phyloP scores from a whole-genome alignment of 2,329 filamentous ascomycete genomes.

The Fusarium gaditjirri region DNA sequence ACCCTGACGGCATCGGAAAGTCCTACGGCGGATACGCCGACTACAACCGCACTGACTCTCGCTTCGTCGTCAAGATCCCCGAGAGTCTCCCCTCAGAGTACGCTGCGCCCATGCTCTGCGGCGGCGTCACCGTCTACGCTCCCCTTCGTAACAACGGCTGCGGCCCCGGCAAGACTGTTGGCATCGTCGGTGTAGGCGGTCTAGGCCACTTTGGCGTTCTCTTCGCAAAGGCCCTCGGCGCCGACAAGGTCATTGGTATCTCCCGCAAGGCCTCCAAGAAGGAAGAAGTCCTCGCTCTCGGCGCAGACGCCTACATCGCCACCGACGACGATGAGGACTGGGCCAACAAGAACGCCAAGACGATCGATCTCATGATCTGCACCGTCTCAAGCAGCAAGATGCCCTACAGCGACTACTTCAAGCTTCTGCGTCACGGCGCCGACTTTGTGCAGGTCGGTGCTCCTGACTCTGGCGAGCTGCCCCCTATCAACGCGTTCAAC shows the following conservation, averaged over 20 bases:
- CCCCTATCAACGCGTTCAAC: conserved; percentile 40
- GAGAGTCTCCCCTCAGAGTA: conserved; percentile 52
- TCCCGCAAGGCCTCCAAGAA: conserved; percentile 63
- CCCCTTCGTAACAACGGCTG: conserved; percentile 70
- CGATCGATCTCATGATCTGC: conserved; percentile 67
- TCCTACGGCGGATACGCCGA: conserved; percentile 59
- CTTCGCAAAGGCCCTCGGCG: conserved; percentile 73
- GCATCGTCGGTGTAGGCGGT: conserved; percentile 74
- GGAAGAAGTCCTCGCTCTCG: conserved; percentile 64
- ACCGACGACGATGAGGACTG: conserved; percentile 62
- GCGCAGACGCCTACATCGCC: conserved; percentile 61
- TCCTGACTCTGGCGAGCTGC: conserved; percentile 43
- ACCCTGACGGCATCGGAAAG: conserved; percentile 56
- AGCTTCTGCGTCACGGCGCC: conserved; percentile 67
- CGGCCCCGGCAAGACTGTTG: conserved; percentile 73
- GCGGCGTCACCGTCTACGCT: conserved; percentile 72
- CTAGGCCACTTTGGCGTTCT: conserved; percentile 75
- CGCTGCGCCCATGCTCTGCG: conserved; percentile 74
- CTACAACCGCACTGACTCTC: conserved; percentile 47
- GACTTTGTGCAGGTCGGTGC: conserved; percentile 70
- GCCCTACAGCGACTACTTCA: conserved; percentile 70
- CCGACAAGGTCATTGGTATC: conserved; percentile 68
- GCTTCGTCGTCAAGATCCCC: conserved; percentile 62
- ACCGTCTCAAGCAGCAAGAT: conserved; percentile 65
- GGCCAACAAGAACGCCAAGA: conserved; percentile 60